Evolutionary conservation across 2,329 filamentous ascomycete genomes (phyloP).

Genomic region (Alternaria brassicae): DNA sequence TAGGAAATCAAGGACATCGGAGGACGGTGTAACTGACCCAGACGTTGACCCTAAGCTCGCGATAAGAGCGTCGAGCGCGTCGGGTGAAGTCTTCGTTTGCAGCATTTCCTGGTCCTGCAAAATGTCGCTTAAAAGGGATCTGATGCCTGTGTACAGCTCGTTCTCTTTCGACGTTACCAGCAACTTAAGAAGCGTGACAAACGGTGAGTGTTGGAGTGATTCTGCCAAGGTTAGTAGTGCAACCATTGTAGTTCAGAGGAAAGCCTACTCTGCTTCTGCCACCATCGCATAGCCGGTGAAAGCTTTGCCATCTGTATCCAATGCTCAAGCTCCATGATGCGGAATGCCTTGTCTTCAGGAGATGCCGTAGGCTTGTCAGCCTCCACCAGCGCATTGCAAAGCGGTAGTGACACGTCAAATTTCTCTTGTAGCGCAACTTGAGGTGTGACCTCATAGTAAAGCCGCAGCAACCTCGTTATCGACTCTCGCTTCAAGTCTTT

Average conservation of each 20-base stretch:
- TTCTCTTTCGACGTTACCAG: conserved; percentile 59
- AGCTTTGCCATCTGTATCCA: conserved; percentile 79
- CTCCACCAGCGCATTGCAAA: conserved; percentile 72
- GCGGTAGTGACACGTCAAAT: conserved; percentile 82
- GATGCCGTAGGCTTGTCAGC: conserved; percentile 56
- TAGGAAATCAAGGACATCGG: conserved; percentile 70
- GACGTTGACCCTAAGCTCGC: conserved; percentile 57
- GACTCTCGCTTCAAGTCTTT: conserved; percentile 80
- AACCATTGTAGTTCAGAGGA: neutral
- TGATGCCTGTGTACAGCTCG: conserved; percentile 61
- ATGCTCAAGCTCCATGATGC: conserved; percentile 79
- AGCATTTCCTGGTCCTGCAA: conserved; percentile 72
- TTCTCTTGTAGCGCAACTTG: conserved; percentile 81
- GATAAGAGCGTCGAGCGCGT: conserved; percentile 54
- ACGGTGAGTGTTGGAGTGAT: conserved; percentile 70
- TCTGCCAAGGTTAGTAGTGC: conserved; percentile 50
- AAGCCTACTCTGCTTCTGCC: conserved; percentile 68
- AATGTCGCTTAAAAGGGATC: conserved; percentile 65
- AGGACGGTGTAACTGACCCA: conserved; percentile 29
- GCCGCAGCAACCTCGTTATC: conserved; percentile 75
- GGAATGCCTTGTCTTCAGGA: conserved; percentile 62
- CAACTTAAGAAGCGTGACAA: conserved; percentile 72
- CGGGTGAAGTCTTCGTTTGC: conserved; percentile 53
- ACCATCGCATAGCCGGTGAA: conserved; percentile 90
- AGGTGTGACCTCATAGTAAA: conserved; percentile 87